Conservation (phyloP, 2,329 filamentous ascomycete genomes). For the Amesomyces nigricolor region DNA sequence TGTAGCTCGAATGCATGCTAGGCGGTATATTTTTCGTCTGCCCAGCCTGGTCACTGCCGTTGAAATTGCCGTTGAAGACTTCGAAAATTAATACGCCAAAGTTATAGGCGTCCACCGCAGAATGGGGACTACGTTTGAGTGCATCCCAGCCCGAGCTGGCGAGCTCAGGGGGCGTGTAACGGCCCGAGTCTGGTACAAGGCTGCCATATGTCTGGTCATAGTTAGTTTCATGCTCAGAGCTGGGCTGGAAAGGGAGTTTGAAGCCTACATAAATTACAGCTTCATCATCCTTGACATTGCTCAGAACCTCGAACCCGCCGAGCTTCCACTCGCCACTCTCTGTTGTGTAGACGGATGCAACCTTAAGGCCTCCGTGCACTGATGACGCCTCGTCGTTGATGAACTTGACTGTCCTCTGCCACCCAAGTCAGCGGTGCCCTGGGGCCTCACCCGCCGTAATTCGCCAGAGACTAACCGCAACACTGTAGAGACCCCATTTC, state of each 20-base stretch:
- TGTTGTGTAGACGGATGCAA: constrained; percentile 83
- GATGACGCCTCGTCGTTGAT: constrained; percentile 91
- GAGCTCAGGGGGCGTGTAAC: constrained; percentile 84
- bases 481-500: constrained; percentile 88
- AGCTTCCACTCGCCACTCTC: constrained; percentile 98
- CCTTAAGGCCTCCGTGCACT: constrained; percentile 80
- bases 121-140: constrained; percentile 75
- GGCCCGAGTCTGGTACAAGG: constrained; percentile 74
- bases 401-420: constrained; percentile 85
- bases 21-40: constrained; percentile 83
- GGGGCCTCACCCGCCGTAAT: neutral
- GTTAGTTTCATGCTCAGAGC: constrained; percentile 13
- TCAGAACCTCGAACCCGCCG: constrained; percentile 87
- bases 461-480: constrained; percentile 56
- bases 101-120: constrained; percentile 81
- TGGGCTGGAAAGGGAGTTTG: neutral
- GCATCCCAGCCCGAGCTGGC: constrained; percentile 83
- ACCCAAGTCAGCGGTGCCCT: constrained; percentile 8
- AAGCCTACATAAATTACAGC: constrained; percentile 74
- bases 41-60: constrained; percentile 69
- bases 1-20: constrained; percentile 86
- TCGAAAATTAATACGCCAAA: constrained; percentile 82
- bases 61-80: constrained; percentile 82
- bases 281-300: constrained; percentile 93
- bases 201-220: constrained; percentile 69